These are phyloP conservation scores for Staphylotrichum longicolle DNA, from an alignment of 495 filamentous ascomycete species.

Conservation along the genomic window DNA sequence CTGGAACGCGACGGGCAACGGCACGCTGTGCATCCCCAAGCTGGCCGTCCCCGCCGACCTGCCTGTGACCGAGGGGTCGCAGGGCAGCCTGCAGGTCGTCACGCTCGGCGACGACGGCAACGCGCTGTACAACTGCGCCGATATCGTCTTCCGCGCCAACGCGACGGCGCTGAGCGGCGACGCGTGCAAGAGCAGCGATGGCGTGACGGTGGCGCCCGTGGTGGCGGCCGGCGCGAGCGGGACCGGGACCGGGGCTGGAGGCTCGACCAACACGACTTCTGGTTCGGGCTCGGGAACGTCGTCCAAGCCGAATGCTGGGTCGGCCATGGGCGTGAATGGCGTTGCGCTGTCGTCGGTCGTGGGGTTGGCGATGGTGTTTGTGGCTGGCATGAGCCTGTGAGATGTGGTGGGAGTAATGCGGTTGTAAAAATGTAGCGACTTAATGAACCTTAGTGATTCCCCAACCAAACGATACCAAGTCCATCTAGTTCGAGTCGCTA, in stretches of 20 bases:
- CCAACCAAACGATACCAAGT: no score
- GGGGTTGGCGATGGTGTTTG: conserved; percentile 55
- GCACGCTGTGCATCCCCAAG: conserved; percentile 56
- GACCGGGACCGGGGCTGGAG: no score
- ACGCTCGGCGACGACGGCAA: conserved; percentile 49
- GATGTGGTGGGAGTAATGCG: no score
- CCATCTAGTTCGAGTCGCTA: background rate
- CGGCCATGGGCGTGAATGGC: conserved; percentile 26
- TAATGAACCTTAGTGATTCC: no score
- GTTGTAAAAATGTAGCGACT: no score
- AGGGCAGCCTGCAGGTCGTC: conserved; percentile 57
- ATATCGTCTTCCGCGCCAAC: conserved; percentile 54
- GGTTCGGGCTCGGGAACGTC: background rate
- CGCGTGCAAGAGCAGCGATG: conserved; percentile 50
- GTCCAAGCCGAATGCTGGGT: conserved; percentile 16
- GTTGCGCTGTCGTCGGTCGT: conserved; percentile 51
- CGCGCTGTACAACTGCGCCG: conserved; percentile 64
- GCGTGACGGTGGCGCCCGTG: conserved; percentile 28
- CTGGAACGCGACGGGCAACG: conserved; percentile 60
- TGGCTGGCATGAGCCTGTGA: conserved; percentile 28
- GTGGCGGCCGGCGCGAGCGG: background rate
- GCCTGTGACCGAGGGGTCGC: conserved; percentile 46
- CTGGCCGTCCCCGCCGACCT: conserved; percentile 46
- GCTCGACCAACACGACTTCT: no score
- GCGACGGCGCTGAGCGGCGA: conserved; percentile 41